phyloP scores from a whole-genome alignment of 345 rosid species.

The Brassica juncea region DNA sequence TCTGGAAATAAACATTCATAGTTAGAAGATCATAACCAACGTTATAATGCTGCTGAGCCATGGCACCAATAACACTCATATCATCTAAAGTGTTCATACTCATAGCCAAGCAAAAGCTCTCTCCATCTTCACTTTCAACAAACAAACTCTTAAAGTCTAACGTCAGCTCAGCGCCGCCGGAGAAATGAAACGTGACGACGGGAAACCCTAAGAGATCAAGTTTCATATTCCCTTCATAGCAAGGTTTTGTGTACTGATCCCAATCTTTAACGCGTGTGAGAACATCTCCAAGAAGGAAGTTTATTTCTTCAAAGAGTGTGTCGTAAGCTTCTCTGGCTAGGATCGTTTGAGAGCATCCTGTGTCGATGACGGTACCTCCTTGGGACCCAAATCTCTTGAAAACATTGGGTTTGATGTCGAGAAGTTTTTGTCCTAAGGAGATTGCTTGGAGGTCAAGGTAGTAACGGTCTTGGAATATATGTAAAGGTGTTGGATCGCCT shows the following conservation, averaged over 20 bases:
- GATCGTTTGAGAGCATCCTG: conserved; percentile 34
- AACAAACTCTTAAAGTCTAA: conserved; percentile 52
- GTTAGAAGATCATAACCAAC: conserved; percentile 36
- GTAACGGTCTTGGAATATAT: conserved; percentile 32
- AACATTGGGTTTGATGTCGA: conserved; percentile 21
- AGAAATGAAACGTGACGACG: conserved; percentile 48
- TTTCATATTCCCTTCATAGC: conserved; percentile 44
- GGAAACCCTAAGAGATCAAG: conserved; percentile 51
- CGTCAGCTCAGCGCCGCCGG: conserved; percentile 53
- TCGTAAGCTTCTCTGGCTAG: conserved; percentile 35
- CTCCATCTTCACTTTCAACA: conserved; percentile 36
- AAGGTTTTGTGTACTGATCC: conserved; percentile 30
- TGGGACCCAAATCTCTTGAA: conserved; percentile 30
- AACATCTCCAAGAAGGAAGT: conserved; percentile 18
- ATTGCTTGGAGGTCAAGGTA: conserved; percentile 41
- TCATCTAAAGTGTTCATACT: conserved; percentile 31
- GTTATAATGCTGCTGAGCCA: conserved; percentile 40
- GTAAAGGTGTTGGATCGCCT: conserved; percentile 36
- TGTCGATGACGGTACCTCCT: conserved; percentile 41
- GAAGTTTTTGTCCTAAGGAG: conserved; percentile 33
- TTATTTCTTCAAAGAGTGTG: conserved; percentile 28
- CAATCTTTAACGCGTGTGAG: conserved; percentile 26
- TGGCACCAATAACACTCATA: conserved; percentile 45
- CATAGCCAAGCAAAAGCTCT: conserved; percentile 55
- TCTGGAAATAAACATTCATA: conserved; percentile 37